phyloP scores from a whole-genome alignment of 768 basidiomycete species.

The Phaffia tasmanica region DNA sequence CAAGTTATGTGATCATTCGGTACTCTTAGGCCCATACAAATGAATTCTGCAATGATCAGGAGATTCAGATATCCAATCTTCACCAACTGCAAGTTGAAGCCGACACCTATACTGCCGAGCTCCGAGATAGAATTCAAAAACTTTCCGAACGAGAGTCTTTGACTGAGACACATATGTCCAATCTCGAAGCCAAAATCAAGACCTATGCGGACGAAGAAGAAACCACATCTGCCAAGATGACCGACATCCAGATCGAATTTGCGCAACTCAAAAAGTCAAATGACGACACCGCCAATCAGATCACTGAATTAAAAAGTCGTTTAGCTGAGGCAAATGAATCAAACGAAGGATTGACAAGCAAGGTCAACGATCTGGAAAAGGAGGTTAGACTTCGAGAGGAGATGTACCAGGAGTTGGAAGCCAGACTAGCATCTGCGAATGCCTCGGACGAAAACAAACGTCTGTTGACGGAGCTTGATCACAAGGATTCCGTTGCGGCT shows the following conservation, averaged over 20 bases:
- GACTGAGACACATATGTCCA: conserved; percentile 89
- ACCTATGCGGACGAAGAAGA: conserved; percentile 66
- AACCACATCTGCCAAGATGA: conserved; percentile 63
- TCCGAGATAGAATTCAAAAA: conserved; percentile 66
- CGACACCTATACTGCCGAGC: conserved; percentile 76
- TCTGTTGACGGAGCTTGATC: conserved; percentile 59
- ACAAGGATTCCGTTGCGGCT: conserved; percentile 61
- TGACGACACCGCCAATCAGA: conserved; percentile 60
- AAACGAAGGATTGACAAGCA: conserved; percentile 52
- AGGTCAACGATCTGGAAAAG: conserved; percentile 62
- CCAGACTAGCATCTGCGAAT: conserved; percentile 55
- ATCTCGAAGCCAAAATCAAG: conserved; percentile 86
- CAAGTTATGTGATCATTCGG: neutral
- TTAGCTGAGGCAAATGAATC: conserved; percentile 42
- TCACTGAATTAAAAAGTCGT: conserved; percentile 72
- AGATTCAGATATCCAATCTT: conserved; percentile 53
- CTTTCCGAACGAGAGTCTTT: conserved; percentile 77
- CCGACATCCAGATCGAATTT: conserved; percentile 75
- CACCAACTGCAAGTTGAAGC: conserved; percentile 54
- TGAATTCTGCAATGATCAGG: conserved; percentile 84
- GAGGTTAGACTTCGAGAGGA: conserved; percentile 64
- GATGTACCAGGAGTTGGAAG: conserved; percentile 60
- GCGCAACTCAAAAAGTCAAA: conserved; percentile 65
- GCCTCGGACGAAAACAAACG: conserved; percentile 57
- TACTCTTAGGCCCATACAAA: conserved; percentile 58